Percentiles rank a stretch among this genome's conserved stretches.
These are phyloP conservation scores for Oxalis stricta DNA, from an alignment of 441 rosid species.

Conservation along the genomic window DNA sequence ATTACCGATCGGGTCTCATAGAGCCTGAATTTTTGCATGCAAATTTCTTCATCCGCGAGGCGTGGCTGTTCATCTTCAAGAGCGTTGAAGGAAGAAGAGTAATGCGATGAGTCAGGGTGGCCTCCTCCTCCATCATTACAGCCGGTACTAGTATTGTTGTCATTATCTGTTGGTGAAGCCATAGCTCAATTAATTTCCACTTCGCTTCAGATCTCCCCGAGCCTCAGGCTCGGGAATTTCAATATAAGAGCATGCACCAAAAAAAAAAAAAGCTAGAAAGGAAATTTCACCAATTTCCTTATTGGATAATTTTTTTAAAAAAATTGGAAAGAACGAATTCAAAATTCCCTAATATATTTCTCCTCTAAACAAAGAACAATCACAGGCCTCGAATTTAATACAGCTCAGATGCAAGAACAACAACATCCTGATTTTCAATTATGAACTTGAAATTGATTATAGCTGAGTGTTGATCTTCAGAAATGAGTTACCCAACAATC, in stretches of 20 bases:
- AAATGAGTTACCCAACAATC: not conserved
- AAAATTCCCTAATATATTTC: no score
- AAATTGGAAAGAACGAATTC: no score
- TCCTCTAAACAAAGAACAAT: no score
- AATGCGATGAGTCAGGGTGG: no score
- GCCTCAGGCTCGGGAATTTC: slow-evolving; percentile 57
- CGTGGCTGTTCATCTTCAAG: not conserved
- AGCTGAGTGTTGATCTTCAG: no score
- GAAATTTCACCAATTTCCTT: no score
- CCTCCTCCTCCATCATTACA: no score
- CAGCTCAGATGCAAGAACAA: slow-evolving; percentile 64
- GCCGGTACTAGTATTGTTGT: no score
- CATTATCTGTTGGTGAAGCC: slow-evolving; percentile 33
- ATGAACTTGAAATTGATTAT: not conserved
- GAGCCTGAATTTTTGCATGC: slow-evolving; percentile 63
- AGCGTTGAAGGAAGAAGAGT: not conserved
- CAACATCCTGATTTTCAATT: slow-evolving; percentile 23
- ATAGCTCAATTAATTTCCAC: slow-evolving; percentile 6
- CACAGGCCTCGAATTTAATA: slow-evolving; percentile 23
- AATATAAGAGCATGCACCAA: slow-evolving; percentile 45
- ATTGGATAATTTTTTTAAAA: not conserved
- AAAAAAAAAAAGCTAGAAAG: not conserved
- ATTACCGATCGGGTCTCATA: slow-evolving; percentile 67
- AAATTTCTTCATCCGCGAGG: slow-evolving; percentile 9
- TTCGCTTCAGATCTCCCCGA: slow-evolving; percentile 51